These are phyloP conservation scores for Pisolithus microcarpus DNA, from an alignment of 768 basidiomycete species.

Conservation along the genomic window DNA sequence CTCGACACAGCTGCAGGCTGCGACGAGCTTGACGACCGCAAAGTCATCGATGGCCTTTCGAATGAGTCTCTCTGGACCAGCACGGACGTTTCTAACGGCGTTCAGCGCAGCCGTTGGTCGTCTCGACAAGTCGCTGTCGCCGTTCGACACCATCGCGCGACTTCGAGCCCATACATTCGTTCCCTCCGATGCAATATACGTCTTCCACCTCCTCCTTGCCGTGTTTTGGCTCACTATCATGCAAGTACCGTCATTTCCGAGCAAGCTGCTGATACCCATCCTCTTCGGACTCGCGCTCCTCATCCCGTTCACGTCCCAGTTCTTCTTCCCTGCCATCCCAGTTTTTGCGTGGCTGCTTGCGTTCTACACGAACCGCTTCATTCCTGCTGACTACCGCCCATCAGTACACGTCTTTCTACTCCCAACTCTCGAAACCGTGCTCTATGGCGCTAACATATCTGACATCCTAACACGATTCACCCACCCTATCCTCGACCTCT, in stretches of 20 bases:
- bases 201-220: constrained; percentile 57
- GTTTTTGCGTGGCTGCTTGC: constrained; percentile 80
- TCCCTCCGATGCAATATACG: constrained; percentile 50
- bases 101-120: constrained; percentile 56
- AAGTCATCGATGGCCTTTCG: constrained; percentile 3
- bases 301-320: constrained; percentile 82
- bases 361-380: constrained; percentile 83
- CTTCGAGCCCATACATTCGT: constrained; percentile 53
- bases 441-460: constrained; percentile 97
- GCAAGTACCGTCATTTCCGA: constrained; percentile 59
- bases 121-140: constrained; percentile 73
- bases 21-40: no score
- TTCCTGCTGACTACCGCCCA: constrained; percentile 70
- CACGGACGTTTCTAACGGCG: constrained; percentile 31
- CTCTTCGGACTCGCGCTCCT: constrained; percentile 64
- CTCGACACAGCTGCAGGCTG: no score
- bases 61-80: not conserved
- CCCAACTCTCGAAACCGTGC: constrained; percentile 88
- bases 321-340: constrained; percentile 84
- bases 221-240: constrained; percentile 70
- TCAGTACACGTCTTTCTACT: constrained; percentile 85
- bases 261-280: constrained; percentile 71
- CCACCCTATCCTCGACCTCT: constrained; percentile 82
- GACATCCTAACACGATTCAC: constrained; percentile 95
- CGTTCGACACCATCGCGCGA: constrained; percentile 53